Conservation (phyloP, 2,329 filamentous ascomycete genomes). For the Trichoderma pleuroti region DNA sequence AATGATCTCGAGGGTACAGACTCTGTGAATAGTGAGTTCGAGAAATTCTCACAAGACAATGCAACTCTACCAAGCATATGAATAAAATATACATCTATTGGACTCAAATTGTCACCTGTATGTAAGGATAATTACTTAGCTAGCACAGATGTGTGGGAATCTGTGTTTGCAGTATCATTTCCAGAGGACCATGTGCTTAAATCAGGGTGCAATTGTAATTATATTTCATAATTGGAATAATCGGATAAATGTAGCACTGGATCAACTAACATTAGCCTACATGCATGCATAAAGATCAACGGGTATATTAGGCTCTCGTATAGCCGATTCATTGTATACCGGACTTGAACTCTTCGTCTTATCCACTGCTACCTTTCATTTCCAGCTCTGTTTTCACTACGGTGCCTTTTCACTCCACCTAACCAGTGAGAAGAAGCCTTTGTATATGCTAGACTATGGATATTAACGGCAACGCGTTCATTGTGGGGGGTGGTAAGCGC, state of each 20-base stretch:
- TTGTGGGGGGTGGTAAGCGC: background rate
- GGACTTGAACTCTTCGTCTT: background rate
- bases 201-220: accelerated
- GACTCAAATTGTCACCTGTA: accelerated
- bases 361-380: background rate
- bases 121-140: background rate
- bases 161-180: background rate
- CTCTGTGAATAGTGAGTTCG: background rate
- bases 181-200: background rate
- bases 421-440: background rate
- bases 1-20: too few species aligned
- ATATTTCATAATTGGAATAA: background rate
- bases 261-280: background rate
- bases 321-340: background rate
- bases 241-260: background rate
- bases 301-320: background rate
- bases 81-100: background rate
- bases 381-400: background rate
- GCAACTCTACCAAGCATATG: background rate
- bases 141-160: background rate
- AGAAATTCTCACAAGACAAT: background rate
- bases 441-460: background rate
- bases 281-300: background rate
- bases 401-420: background rate
- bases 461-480: conserved; percentile 3